These are phyloP conservation scores for Solanum acaule DNA, from an alignment of 257 asterid species.

Conservation along the genomic window DNA sequence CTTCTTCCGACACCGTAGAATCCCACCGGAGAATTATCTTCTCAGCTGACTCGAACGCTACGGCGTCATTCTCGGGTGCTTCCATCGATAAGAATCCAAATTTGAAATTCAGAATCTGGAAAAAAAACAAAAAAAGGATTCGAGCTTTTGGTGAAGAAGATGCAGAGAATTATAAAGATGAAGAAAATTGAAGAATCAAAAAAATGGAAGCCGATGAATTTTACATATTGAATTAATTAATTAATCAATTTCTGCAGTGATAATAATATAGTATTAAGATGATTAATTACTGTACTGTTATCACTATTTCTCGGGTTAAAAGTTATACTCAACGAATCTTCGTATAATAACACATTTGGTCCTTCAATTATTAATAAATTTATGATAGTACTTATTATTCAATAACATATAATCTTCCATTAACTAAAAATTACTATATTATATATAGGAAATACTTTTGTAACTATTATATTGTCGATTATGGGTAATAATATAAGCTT, in stretches of 20 bases:
- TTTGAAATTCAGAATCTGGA: neutral
- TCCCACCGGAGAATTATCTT: conserved; percentile 10
- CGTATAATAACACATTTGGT: neutral
- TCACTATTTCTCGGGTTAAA: neutral
- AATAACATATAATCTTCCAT: neutral
- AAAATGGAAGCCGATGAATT: neutral
- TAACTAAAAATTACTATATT: too few species aligned
- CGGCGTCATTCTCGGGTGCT: conserved; percentile 34
- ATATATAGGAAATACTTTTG: neutral
- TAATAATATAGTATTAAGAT: neutral
- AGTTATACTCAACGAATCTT: neutral
- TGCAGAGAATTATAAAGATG: neutral
- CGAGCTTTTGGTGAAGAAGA: neutral
- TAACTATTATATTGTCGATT: neutral
- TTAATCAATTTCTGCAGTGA: neutral
- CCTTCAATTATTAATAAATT: neutral
- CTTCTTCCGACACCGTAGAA: neutral
- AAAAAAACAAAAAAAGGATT: conserved; percentile 1
- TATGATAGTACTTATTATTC: neutral
- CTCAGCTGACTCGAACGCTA: conserved; percentile 1
- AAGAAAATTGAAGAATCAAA: neutral
- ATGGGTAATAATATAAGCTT: neutral
- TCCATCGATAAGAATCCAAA: conserved; percentile 27
- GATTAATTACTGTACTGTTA: neutral
- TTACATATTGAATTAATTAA: neutral